phyloP scores from a whole-genome alignment of 2,329 filamentous ascomycete species.

The Ilyonectria destructans region DNA sequence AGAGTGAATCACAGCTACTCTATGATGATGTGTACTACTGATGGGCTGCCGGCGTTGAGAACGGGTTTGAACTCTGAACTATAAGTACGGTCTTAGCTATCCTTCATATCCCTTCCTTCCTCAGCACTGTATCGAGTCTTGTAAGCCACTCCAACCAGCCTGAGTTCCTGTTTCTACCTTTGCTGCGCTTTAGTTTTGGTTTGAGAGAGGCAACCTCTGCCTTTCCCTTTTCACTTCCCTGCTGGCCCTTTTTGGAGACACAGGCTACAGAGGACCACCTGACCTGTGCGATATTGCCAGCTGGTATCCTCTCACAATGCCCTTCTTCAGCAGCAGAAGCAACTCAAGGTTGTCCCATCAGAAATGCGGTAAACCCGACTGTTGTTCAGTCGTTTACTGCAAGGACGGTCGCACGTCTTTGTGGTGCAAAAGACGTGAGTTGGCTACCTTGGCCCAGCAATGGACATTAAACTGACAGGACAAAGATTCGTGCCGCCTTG shows the following conservation, averaged over 20 bases:
- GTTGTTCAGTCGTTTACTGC: background rate
- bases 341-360: background rate
- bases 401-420: background rate
- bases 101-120: background rate
- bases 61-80: background rate
- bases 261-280: background rate
- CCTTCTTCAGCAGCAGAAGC: background rate
- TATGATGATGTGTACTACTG: background rate
- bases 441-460: background rate
- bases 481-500: constrained; percentile 12
- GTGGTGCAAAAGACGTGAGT: constrained; percentile 21
- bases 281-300: background rate
- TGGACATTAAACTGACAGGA: background rate
- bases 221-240: background rate
- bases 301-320: background rate
- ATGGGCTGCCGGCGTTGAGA: background rate
- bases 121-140: background rate
- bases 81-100: background rate
- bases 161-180: background rate
- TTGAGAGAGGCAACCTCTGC: background rate
- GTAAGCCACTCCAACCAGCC: background rate
- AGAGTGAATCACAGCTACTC: background rate
- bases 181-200: background rate
- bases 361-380: background rate
- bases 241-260: background rate